Evolutionary conservation across 1,139 yeast species (phyloP), one percentile per base, ranked within the genome.

Genomic region (Kazachstania sp.): DNA sequence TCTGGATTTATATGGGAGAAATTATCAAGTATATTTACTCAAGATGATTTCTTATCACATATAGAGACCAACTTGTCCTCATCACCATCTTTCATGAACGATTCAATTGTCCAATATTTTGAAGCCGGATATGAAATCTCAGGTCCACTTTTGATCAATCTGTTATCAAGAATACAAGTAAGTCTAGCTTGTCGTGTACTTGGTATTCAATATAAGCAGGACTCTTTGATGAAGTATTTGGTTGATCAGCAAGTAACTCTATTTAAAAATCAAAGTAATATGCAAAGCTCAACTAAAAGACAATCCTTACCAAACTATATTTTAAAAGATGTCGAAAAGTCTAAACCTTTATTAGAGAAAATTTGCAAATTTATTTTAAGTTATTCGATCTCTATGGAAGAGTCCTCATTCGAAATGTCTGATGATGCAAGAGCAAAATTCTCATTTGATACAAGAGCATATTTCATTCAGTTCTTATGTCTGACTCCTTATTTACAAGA

Each of bases 91-190:
- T 57, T 55, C 36, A 54, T 56, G 12, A 61, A 63, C 39, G 65
- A 64, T 34, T 49, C 55, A 3, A 50, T 63, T 40, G 63, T 63
- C 4, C 57, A 59, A 28, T 64, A 65, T 46, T 57, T 54, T 41
- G 64, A 61, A 36, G 48, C 56, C 9, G 56, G 55, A 19, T 45
- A 58, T 30, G 68, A 65, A 48, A 50, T 64, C 4, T 59, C 58
- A 28, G 52, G 60, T 6, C 48, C 59, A 3, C 40, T 55, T 12
- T 59, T 64, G 43, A 51, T 56, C 20, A 50, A 53, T n/a, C 39
- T 55, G 39, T 39, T 63, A 12, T 51, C 60, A 15, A 49, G 50
- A 35, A 43, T 64, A n/a, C 66, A 60, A 45, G 51, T 51, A 3
- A 49, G 55, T 4, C 37, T 58, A 16, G 49, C 54, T 6, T 48